A percentile compares a stretch with the other conserved stretches of the same genome.
Conservation (phyloP, 768 basidiomycete genomes). For the Plicaturopsis crispa region DNA sequence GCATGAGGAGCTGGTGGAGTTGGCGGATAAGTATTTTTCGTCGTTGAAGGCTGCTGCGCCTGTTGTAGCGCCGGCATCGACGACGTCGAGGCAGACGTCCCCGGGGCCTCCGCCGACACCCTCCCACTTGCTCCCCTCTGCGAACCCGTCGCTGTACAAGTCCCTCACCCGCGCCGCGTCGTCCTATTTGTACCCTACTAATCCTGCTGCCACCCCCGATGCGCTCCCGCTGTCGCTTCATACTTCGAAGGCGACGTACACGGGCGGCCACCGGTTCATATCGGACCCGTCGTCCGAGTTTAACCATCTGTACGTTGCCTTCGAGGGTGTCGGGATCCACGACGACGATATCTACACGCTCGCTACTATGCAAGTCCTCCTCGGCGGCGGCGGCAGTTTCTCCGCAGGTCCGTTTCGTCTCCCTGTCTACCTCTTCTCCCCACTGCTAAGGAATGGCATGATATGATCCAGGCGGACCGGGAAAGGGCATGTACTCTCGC, state of each 20-base stretch:
- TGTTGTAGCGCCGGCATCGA: slow-evolving; percentile 13
- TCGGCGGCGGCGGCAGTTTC: slow-evolving; percentile 95
- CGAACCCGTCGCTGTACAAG: slow-evolving; percentile 50
- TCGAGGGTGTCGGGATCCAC: slow-evolving; percentile 85
- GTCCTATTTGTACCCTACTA: slow-evolving; percentile 52
- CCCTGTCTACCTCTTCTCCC: no score
- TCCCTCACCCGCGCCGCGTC: slow-evolving; percentile 74
- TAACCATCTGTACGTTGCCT: slow-evolving; percentile 89
- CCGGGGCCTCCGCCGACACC: slow-evolving; percentile 30
- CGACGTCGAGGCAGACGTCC: slow-evolving; percentile 20
- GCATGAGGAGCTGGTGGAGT: slow-evolving; percentile 82
- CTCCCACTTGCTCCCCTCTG: slow-evolving; percentile 51
- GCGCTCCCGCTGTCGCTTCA: background rate
- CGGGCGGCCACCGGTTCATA: slow-evolving; percentile 76
- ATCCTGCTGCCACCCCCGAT: no score
- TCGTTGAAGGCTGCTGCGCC: slow-evolving; percentile 35
- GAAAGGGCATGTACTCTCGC: slow-evolving; percentile 98
- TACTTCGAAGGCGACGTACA: slow-evolving; percentile 49
- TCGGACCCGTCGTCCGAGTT: slow-evolving; percentile 60
- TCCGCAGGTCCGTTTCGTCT: slow-evolving; percentile 58
- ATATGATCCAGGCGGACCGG: slow-evolving; percentile 67
- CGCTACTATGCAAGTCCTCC: slow-evolving; percentile 89
- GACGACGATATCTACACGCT: slow-evolving; percentile 90
- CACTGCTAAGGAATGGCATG: no score
- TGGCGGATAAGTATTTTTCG: slow-evolving; percentile 81